Evolutionary conservation across 2,329 filamentous ascomycete species (phyloP).

Genomic region (Aspergillus texensis): DNA sequence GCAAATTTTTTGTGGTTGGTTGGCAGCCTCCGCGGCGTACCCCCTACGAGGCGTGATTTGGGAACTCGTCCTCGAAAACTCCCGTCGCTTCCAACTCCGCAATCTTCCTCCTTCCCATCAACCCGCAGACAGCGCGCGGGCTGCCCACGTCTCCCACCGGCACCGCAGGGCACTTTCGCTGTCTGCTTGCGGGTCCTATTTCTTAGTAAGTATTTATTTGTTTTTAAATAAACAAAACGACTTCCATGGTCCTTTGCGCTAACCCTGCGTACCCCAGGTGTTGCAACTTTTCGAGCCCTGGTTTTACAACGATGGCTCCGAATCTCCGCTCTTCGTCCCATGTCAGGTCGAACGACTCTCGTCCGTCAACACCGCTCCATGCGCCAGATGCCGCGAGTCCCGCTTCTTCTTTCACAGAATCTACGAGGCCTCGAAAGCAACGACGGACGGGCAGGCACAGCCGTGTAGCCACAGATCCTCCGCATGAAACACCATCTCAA

Average conservation of each 20-base stretch:
- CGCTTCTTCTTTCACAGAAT: slow-evolving; percentile 30
- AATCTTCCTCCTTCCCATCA: slow-evolving; percentile 29
- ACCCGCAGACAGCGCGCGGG: slow-evolving; percentile 35
- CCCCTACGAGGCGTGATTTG: slow-evolving; percentile 31
- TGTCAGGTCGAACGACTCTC: slow-evolving; percentile 33
- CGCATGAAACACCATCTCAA: slow-evolving; percentile 18
- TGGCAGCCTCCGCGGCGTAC: slow-evolving; percentile 22
- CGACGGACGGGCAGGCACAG: slow-evolving; percentile 34
- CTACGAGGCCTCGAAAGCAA: slow-evolving; percentile 34
- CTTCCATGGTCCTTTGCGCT: slow-evolving; percentile 19
- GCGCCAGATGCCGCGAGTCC: slow-evolving; percentile 21
- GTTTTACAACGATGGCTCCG: slow-evolving; percentile 34
- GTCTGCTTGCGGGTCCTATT: slow-evolving; percentile 27
- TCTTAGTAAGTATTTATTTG: slow-evolving; percentile 25
- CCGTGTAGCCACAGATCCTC: slow-evolving; percentile 28
- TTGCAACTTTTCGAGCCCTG: slow-evolving; percentile 24
- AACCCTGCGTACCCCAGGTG: slow-evolving; percentile 23
- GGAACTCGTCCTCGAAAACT: slow-evolving; percentile 31
- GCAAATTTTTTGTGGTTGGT: slow-evolving; percentile 20
- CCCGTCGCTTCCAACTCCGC: slow-evolving; percentile 28
- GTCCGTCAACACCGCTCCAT: slow-evolving; percentile 35
- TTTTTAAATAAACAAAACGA: not conserved
- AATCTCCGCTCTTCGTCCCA: slow-evolving; percentile 39
- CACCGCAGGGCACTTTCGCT: slow-evolving; percentile 34
- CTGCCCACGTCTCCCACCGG: slow-evolving; percentile 34